phyloP scores from a whole-genome alignment of 305 asterid species.

The Fraxinus floribunda region DNA sequence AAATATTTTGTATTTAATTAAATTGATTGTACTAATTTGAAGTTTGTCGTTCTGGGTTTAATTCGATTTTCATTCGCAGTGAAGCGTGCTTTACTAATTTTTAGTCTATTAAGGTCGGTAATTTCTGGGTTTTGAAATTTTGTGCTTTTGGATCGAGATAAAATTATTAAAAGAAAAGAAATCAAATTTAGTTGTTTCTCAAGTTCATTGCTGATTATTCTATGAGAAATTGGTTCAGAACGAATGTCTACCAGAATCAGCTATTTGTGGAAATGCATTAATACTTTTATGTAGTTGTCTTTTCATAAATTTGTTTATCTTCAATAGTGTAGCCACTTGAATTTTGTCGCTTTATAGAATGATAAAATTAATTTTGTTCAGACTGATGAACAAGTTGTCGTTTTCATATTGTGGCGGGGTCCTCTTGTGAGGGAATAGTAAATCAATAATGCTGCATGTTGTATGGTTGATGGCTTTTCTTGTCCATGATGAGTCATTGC shows the following conservation, averaged over 20 bases:
- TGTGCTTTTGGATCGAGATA: background rate
- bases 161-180: too few relatives aligned
- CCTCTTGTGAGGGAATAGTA: background rate
- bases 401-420: background rate
- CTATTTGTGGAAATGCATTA: background rate
- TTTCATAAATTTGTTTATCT: background rate
- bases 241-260: background rate
- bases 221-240: background rate
- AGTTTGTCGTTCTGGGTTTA: background rate
- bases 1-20: background rate
- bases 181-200: background rate
- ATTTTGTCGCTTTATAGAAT: background rate
- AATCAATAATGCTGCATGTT: background rate
- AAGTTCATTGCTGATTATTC: background rate
- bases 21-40: background rate
- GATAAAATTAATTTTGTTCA: background rate
- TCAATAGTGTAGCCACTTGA: background rate
- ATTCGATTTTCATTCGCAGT: background rate
- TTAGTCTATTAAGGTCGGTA: background rate
- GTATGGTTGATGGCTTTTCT: background rate
- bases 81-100: background rate
- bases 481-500: background rate
- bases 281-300: background rate
- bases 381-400: background rate
- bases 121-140: background rate